Base-by-base conservation (phyloP, 1,139 yeast genomes). In the Taphrina betulina region DNA sequence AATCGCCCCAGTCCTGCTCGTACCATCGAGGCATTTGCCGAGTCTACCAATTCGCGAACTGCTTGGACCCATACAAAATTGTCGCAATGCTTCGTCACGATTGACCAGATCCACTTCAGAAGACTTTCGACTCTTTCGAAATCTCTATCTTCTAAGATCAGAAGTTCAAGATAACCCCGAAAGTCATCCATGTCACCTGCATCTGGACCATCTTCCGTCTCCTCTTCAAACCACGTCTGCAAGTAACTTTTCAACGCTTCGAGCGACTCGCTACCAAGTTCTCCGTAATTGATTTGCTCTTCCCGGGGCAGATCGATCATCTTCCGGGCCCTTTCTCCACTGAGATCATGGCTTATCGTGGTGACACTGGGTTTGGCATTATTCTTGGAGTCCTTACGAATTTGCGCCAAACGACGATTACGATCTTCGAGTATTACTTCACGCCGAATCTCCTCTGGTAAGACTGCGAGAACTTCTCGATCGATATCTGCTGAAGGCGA, bases 191-290 rank as follows among this genome's bases (percentile, higher is more conserved):
- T 68, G 63, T 84, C 92, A 33, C 77, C 83, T 2, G 63, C 64
- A 63, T 81, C 83, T 0, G 90, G 89, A 0, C 85, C 85, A 28
- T 70, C 43, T 8, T 58, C 72, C 5, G 16, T 24, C 16, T 19
- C 22, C n/a, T 45, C 52, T 2, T 20, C 19, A 24, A 34, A 34
- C 52, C 52, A 45, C 8, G 31, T 35, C 12, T 34, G 34, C 41
- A 45, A 24, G 17, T 45, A 31, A n/a, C 8, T 17, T 12, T 37
- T 26, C 26, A 43, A 22, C 16, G 29, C 3, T 16, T 29, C 26
- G 2, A 43, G 12, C 3, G 48, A 31, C 22, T 43, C 48, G 10
- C 20, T 29, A 5, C 35, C 48, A 12, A 43, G 38, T 17, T 43
- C 48, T 5, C 48, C 48, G 14, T 31, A 23, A 12, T 29, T 5